A percentile compares a stretch with the other conserved stretches of the same genome.
These are phyloP conservation scores for Exidia glandulosa DNA, from an alignment of 768 basidiomycete genomes.

Conservation along the genomic window DNA sequence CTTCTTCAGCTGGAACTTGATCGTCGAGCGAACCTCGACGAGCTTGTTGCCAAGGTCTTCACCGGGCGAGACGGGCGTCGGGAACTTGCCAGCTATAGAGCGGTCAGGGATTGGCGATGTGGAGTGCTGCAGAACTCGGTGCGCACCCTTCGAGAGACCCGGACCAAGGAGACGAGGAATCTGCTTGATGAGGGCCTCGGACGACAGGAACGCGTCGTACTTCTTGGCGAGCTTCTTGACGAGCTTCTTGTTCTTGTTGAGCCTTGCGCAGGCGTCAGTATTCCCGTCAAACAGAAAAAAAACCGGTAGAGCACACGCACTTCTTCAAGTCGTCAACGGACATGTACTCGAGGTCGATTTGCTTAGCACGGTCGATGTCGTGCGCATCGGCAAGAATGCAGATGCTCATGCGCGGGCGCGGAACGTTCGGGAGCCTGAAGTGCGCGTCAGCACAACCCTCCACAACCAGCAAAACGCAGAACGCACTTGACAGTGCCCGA, in stretches of 20 bases:
- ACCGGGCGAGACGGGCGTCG: constrained; percentile 85
- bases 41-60: constrained; percentile 89
- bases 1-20: constrained; percentile 99
- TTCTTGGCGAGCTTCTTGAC: constrained; percentile 99
- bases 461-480: neutral
- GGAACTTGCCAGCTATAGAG: constrained; percentile 89
- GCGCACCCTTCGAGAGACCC: constrained; percentile 93
- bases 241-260: constrained; percentile 99
- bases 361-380: constrained; percentile 97
- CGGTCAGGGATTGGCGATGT: neutral
- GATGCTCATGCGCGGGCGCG: constrained; percentile 97
- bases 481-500: constrained; percentile 91
- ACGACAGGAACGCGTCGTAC: constrained; percentile 97
- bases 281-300: neutral
- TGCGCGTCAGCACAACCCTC: constrained; percentile 11
- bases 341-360: constrained; percentile 97
- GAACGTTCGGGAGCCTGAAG: constrained; percentile 83
- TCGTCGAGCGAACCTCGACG: constrained; percentile 92
- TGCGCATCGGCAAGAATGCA: constrained; percentile 99
- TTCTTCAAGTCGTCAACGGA: constrained; percentile 99
- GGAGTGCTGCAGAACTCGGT: neutral
- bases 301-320: constrained; percentile 35
- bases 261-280: constrained; percentile 31
- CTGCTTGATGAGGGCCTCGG: constrained; percentile 97
- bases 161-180: constrained; percentile 99